Evolutionary conservation across 2,329 filamentous ascomycete genomes (phyloP), one percentile per base, ranked within the genome.

Genomic region (Eurotiales sp.): DNA sequence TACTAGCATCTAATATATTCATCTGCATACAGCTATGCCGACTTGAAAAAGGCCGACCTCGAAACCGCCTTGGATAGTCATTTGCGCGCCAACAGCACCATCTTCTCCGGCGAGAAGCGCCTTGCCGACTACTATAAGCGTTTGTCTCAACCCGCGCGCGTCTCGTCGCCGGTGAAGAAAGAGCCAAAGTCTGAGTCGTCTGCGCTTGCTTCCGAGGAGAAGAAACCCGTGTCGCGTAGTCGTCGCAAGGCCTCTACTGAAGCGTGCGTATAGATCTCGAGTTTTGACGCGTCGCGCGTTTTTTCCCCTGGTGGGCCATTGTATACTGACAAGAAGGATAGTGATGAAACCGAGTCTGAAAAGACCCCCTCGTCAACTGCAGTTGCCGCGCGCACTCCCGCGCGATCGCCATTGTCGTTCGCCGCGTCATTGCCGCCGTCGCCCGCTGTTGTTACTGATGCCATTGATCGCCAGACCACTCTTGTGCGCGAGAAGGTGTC

Each of bases 401-500:
- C 66, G 7, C 69, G 71, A n/a, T 72, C 70, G n/a, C 67, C 70
- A 34, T 66, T 76, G 8, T 64, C 73, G 4, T 69, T 74, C 52
- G 84, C 82, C 61, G 81, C 90, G 46, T 81, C 85, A n/a, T 77
- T 95, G 46, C 89, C 89, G 19, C 84, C 89, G 8, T 90, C 89
- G 2, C 90, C 90, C 5, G 85, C 87, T 36, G 83, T 87, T 55
- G 84, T 95, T 30, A 87, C 86, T 34, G 77, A 86, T 59, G 84
- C 82, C 56, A 84, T 95, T 65, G 90, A 93, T 71, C 84, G 80
- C 63, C 83, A 73, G 53, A 74, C 73, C 8, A 63, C 64, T 43
- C 64, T 61, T 44, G 62, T 70, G 52, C 62, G 68, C 61, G 61
- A 67, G 46, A 62, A 57, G 29, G 51, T 72, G 14, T 63, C 63